These are phyloP conservation scores for Hypoxylon sp. DNA, from an alignment of 2,329 filamentous ascomycete genomes.

Conservation along the genomic window DNA sequence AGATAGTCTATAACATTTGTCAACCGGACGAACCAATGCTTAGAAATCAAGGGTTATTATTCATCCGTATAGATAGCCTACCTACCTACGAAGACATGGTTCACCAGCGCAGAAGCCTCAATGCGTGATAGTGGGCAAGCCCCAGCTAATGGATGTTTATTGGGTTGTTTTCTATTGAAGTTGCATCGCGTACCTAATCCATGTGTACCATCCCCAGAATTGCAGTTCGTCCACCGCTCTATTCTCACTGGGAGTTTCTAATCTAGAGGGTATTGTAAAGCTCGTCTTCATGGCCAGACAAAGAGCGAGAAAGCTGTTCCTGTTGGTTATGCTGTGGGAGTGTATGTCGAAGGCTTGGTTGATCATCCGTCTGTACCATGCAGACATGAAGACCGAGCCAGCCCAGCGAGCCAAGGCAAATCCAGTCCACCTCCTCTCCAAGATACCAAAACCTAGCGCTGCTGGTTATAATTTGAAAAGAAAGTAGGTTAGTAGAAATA, in stretches of 20 bases:
- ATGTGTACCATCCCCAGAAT: conserved; percentile 31
- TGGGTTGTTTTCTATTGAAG: conserved; percentile 21
- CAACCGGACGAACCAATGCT: too few species aligned
- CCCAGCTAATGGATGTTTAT: conserved; percentile 17
- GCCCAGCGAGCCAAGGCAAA: conserved; percentile 23
- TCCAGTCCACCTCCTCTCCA: conserved; percentile 29
- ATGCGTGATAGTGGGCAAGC: neutral
- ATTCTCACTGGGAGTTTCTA: conserved; percentile 34
- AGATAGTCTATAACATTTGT: too few species aligned
- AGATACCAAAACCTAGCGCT: conserved; percentile 23
- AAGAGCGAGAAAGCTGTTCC: conserved; percentile 21
- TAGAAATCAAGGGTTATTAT: conserved; percentile 33
- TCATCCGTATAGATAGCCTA: conserved; percentile 9
- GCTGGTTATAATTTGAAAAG: conserved; percentile 19
- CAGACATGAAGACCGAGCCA: conserved; percentile 20
- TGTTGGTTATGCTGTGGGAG: conserved; percentile 9
- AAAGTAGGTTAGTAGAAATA: conserved; percentile 26
- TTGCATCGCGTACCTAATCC: conserved; percentile 13
- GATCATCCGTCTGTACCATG: conserved; percentile 26
- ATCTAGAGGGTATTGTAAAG: conserved; percentile 23
- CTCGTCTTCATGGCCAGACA: conserved; percentile 33
- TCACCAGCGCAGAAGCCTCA: too few species aligned
- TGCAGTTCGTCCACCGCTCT: conserved; percentile 23
- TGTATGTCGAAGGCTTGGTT: conserved; percentile 1
- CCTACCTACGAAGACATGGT: conserved; percentile 7